Percentiles rank a stretch among this genome's conserved stretches.
Evolutionary conservation across 495 filamentous ascomycete species (phyloP).

Genomic region (Lepraria neglecta): DNA sequence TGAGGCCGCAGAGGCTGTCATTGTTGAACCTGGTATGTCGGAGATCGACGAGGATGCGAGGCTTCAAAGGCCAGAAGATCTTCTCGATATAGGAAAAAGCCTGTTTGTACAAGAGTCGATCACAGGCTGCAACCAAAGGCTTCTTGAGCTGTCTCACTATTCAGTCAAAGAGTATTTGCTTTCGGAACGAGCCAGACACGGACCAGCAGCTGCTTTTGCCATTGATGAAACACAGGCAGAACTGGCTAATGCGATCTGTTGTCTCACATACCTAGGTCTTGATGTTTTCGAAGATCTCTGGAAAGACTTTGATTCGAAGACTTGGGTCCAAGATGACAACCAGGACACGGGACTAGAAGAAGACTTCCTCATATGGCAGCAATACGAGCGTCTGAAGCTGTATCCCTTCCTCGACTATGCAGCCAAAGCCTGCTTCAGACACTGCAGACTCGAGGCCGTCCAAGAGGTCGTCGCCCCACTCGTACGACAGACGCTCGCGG

Average conservation of each 20-base stretch:
- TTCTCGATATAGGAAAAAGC: background rate
- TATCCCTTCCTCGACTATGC: conserved; percentile 7
- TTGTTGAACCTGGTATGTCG: background rate
- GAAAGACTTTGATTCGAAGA: conserved; percentile 1
- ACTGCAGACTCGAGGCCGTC: background rate
- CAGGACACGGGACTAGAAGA: background rate
- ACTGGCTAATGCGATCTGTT: background rate
- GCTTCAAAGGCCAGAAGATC: conserved; percentile 8
- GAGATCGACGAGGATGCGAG: background rate
- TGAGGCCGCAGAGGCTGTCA: conserved; percentile 2
- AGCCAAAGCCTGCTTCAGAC: background rate
- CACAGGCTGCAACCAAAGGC: background rate
- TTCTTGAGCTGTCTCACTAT: background rate
- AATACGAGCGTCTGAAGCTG: background rate
- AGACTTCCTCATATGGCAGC: background rate
- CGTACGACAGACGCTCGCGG: background rate
- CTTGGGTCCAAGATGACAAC: background rate
- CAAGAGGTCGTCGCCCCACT: conserved; percentile 1
- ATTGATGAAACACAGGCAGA: background rate
- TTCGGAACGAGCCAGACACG: conserved; percentile 1
- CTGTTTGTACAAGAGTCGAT: background rate
- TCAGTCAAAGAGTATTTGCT: conserved; percentile 4
- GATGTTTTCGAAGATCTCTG: background rate
- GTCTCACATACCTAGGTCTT: background rate
- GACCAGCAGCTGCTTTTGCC: background rate